Percentiles rank a stretch among this genome's conserved stretches.
phyloP scores from a whole-genome alignment of 192 early-diverging fungal species.

The Umbelopsis vinacea region DNA sequence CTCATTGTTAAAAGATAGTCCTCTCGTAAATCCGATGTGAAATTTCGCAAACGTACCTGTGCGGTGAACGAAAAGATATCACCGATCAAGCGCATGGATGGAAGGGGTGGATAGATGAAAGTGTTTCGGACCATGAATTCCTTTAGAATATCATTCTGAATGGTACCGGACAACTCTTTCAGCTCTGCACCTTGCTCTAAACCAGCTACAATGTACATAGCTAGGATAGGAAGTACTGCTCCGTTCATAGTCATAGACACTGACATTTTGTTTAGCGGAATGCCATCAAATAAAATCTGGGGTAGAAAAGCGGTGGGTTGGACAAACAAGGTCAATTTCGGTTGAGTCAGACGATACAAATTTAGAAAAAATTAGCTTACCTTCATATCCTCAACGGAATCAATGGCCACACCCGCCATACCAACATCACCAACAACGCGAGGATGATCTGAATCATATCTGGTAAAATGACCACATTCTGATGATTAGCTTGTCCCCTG shows the following conservation, averaged over 20 bases:
- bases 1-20: too few species aligned
- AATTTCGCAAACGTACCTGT: constrained; percentile 44
- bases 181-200: constrained; percentile 85
- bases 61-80: constrained; percentile 92
- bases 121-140: constrained; percentile 96
- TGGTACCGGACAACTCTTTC: constrained; percentile 82
- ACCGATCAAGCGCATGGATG: constrained; percentile 88
- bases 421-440: constrained; percentile 90
- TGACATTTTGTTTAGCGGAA: constrained; percentile 88
- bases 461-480: constrained; percentile 20
- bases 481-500: background rate
- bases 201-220: constrained; percentile 89
- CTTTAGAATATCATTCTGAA: constrained; percentile 93
- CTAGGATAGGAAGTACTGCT: constrained; percentile 88
- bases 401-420: constrained; percentile 94
- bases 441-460: constrained; percentile 90
- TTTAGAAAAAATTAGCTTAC: background rate
- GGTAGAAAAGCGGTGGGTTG: background rate
- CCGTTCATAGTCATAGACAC: constrained; percentile 97
- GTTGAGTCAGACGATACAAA: constrained; percentile 20
- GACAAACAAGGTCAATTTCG: constrained; percentile 20
- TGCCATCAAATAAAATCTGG: constrained; percentile 81
- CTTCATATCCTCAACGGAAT: constrained; percentile 87
- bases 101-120: constrained; percentile 92
- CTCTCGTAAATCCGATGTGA: background rate